Evolutionary conservation across 768 basidiomycete species (phyloP).

Genomic region (Lactarius hengduanensis): DNA sequence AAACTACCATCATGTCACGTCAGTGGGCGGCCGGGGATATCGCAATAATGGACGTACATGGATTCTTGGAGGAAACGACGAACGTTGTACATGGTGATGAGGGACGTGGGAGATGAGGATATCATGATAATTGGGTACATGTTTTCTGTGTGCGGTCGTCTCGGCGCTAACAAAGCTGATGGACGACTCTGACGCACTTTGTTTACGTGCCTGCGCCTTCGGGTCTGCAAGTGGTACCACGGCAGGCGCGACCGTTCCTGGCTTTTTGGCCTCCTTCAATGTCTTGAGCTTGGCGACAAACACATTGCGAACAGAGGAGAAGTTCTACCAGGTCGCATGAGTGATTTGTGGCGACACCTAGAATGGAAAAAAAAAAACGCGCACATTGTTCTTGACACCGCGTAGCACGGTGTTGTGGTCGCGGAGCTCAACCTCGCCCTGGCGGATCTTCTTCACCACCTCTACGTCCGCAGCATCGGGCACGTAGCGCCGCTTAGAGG

Average conservation of each 20-base stretch:
- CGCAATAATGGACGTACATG: conserved; percentile 41
- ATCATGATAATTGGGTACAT: conserved; percentile 96
- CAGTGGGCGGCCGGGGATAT: not conserved
- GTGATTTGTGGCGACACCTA: not conserved
- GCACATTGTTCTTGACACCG: conserved; percentile 79
- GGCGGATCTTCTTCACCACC: conserved; percentile 80
- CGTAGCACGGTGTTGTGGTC: conserved; percentile 83
- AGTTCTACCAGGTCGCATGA: conserved; percentile 57
- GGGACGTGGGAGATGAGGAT: conserved; percentile 89
- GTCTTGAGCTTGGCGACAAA: conserved; percentile 80
- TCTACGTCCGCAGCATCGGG: conserved; percentile 77
- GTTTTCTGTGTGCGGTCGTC: conserved; percentile 47
- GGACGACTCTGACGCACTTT: conserved; percentile 46
- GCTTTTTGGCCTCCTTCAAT: conserved; percentile 62
- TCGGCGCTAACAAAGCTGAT: not conserved
- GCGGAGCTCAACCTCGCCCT: conserved; percentile 72
- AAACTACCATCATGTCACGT: conserved; percentile 39
- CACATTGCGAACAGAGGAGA: conserved; percentile 60
- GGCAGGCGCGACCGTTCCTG: conserved; percentile 42
- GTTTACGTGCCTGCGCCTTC: conserved; percentile 66
- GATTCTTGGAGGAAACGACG: conserved; percentile 91
- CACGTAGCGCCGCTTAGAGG: conserved; percentile 76
- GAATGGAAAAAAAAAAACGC: conserved; percentile 32
- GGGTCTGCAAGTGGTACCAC: conserved; percentile 45
- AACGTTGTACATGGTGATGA: conserved; percentile 98